phyloP scores from a whole-genome alignment of 441 rosid species.

The Cnidoscolus chayamansa region DNA sequence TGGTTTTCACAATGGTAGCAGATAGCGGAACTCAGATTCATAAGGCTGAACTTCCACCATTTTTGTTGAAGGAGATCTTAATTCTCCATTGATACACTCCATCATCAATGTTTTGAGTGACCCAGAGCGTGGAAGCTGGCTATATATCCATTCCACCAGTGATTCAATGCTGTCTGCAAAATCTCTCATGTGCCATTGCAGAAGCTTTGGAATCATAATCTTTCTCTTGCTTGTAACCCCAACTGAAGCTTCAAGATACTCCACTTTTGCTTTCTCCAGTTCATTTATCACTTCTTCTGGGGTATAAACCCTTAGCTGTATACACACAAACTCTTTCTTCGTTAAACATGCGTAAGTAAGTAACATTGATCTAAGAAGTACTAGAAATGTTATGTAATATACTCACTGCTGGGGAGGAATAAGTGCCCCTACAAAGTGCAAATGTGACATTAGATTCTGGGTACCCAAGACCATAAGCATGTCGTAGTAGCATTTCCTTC shows the following conservation, averaged over 20 bases:
- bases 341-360: neutral
- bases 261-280: constrained; percentile 64
- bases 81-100: constrained; percentile 63
- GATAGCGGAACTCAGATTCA: constrained; percentile 69
- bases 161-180: constrained; percentile 86
- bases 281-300: constrained; percentile 67
- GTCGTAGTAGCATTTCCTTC: constrained; percentile 71
- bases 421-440: constrained; percentile 82
- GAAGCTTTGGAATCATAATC: constrained; percentile 72
- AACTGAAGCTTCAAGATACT: constrained; percentile 73
- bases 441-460: constrained; percentile 90
- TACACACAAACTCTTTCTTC: constrained; percentile 4
- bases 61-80: constrained; percentile 44
- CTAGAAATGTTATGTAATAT: neutral
- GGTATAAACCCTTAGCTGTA: constrained; percentile 76
- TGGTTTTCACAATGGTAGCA: constrained; percentile 43
- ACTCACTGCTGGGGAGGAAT: constrained; percentile 96
- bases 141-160: constrained; percentile 82
- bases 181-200: constrained; percentile 86
- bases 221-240: constrained; percentile 78
- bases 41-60: constrained; percentile 73
- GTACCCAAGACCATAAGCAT: constrained; percentile 76
- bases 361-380: too few relatives aligned
- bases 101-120: constrained; percentile 57
- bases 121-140: constrained; percentile 68